Evolutionary conservation across 2,329 filamentous ascomycete genomes (phyloP).

Genomic region (Phialophora expanda): DNA sequence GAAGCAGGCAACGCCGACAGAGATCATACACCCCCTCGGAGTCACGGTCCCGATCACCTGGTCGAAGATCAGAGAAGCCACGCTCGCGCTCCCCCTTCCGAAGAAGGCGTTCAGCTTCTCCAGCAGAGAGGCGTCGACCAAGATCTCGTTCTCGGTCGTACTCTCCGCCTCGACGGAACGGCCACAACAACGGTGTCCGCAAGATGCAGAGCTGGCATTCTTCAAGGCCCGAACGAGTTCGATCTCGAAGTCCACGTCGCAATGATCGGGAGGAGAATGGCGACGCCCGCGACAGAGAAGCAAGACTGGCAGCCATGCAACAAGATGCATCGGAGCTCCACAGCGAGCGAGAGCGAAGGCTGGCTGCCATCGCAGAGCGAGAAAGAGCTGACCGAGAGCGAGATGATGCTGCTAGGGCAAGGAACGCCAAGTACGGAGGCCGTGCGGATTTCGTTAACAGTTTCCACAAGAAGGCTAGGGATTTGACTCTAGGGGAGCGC

Average conservation of each 20-base stretch:
- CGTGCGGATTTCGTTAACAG: conserved; percentile 69
- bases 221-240: conserved; percentile 30
- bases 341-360: conserved; percentile 68
- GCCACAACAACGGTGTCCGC: conserved; percentile 45
- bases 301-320: conserved; percentile 75
- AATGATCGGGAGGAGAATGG: conserved; percentile 28
- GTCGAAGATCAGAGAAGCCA: conserved; percentile 44
- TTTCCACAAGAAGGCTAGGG: conserved; percentile 62
- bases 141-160: conserved; percentile 43
- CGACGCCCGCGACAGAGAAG: conserved; percentile 63
- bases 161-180: conserved; percentile 40
- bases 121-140: conserved; percentile 43
- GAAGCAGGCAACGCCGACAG: conserved; percentile 45
- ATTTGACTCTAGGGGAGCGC: conserved; percentile 51
- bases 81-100: conserved; percentile 38
- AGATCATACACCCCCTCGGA: conserved; percentile 50
- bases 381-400: conserved; percentile 69
- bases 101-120: conserved; percentile 39
- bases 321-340: conserved; percentile 72
- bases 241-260: conserved; percentile 39
- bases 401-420: conserved; percentile 67
- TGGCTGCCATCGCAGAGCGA: conserved; percentile 68
- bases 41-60: conserved; percentile 40
- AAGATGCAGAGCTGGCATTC: conserved; percentile 42
- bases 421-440: conserved; percentile 64